Evolutionary conservation across 371 early-diverging fungal species (phyloP).

Genomic region (Mortierella sp.): DNA sequence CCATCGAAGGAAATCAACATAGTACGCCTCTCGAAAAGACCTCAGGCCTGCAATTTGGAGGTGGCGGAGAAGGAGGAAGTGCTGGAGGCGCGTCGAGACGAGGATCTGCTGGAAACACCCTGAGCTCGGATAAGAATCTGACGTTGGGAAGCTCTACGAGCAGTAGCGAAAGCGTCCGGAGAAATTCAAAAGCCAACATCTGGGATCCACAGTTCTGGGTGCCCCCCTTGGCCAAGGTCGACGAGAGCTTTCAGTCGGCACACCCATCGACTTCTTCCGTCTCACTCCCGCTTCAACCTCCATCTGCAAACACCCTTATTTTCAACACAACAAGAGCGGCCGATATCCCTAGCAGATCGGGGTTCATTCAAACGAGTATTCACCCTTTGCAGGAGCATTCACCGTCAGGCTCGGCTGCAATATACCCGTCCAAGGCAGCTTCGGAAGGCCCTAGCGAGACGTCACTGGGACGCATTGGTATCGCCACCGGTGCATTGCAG

Average conservation of each 20-base stretch:
- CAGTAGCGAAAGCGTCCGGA: background rate
- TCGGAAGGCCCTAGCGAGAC: background rate
- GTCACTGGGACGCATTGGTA: too few species aligned
- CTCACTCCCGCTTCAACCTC: background rate
- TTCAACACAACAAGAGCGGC: too few species aligned
- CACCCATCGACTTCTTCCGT: slow-evolving; percentile 6
- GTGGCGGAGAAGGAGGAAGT: too few species aligned
- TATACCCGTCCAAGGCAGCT: too few species aligned
- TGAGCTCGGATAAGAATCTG: slow-evolving; percentile 18
- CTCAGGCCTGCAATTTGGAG: too few species aligned
- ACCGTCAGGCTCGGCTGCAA: background rate
- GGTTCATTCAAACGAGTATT: too few species aligned
- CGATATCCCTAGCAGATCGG: too few species aligned
- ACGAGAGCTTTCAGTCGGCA: background rate
- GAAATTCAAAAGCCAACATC: slow-evolving; percentile 19
- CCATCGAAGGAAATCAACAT: background rate
- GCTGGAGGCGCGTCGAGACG: background rate
- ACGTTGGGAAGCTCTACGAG: slow-evolving; percentile 20
- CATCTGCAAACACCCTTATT: too few species aligned
- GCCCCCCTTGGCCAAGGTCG: slow-evolving; percentile 1
- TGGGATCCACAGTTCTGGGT: slow-evolving; percentile 54
- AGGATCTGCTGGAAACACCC: slow-evolving; percentile 15
- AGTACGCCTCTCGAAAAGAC: background rate
- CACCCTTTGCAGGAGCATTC: too few species aligned
- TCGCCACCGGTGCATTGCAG: too few species aligned